phyloP scores from a whole-genome alignment of 805 yeast genomes.

The Schwanniomyces polymorphus region DNA sequence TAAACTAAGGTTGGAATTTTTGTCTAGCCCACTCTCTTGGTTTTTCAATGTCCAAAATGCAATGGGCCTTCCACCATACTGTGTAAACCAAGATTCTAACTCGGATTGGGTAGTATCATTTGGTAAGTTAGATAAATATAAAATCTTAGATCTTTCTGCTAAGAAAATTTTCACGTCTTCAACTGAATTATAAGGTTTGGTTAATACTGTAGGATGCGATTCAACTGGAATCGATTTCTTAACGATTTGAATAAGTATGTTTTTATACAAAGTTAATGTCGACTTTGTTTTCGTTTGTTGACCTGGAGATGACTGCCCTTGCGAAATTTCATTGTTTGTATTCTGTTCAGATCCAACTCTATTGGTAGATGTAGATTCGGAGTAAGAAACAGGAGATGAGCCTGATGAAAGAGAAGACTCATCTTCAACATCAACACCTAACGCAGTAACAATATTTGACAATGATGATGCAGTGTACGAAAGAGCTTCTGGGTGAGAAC shows the following conservation, averaged over 20 bases:
- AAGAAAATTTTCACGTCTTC: conserved; percentile 69
- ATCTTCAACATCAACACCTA: conserved; percentile 38
- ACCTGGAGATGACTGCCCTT: conserved; percentile 6
- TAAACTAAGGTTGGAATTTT: conserved; percentile 2
- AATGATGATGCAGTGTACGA: conserved; percentile 33
- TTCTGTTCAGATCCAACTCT: neutral
- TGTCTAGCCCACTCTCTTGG: conserved; percentile 28
- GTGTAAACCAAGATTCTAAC: conserved; percentile 87
- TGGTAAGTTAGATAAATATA: conserved; percentile 79
- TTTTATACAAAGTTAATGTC: conserved; percentile 46
- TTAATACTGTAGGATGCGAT: conserved; percentile 55
- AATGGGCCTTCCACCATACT: conserved; percentile 80
- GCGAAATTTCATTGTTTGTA: no score
- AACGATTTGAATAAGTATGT: conserved; percentile 47
- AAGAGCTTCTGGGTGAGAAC: conserved; percentile 51
- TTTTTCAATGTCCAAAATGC: conserved; percentile 86
- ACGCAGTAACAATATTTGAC: conserved; percentile 46
- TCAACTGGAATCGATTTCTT: conserved; percentile 50
- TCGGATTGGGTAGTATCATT: conserved; percentile 87
- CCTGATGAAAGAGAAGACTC: conserved; percentile 9
- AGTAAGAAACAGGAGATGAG: conserved; percentile 5
- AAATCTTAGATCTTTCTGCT: conserved; percentile 72
- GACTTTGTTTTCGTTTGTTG: conserved; percentile 40
- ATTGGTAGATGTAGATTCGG: neutral
- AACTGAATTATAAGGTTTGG: conserved; percentile 75